Conservation (phyloP, 768 basidiomycete species). For the Phylloporus sp. region DNA sequence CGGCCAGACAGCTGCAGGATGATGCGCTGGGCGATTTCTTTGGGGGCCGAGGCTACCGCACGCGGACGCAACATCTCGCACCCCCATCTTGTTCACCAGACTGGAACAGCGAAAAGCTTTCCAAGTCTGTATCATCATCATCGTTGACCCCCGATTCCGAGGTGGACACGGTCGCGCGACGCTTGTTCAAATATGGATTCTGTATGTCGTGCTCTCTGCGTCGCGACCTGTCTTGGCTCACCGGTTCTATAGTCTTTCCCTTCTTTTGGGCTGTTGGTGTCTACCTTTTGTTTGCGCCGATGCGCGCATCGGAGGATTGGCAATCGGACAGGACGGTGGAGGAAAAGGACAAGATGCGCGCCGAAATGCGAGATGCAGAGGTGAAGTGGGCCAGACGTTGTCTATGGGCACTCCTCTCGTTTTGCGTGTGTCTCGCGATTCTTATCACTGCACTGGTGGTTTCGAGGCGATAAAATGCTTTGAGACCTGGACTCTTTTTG, state of each 20-base stretch:
- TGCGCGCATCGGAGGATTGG: constrained; percentile 49
- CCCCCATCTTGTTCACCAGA: constrained; percentile 45
- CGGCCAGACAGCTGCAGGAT: constrained; percentile 25
- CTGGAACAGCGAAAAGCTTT: constrained; percentile 30
- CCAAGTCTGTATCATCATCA: constrained; percentile 19
- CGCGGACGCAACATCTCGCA: constrained; percentile 19
- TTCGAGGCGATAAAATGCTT: constrained; percentile 19
- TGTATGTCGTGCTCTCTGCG: constrained; percentile 32
- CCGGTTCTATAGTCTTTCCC: constrained; percentile 44
- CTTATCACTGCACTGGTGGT: constrained; percentile 22
- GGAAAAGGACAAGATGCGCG: constrained; percentile 44
- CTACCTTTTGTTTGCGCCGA: constrained; percentile 49
- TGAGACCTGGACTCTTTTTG: constrained; percentile 2
- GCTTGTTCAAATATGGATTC: constrained; percentile 61
- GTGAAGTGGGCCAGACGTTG: constrained; percentile 55
- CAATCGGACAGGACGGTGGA: constrained; percentile 51
- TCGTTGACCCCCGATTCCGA: constrained; percentile 40
- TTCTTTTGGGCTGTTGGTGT: constrained; percentile 58
- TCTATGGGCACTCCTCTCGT: constrained; percentile 46
- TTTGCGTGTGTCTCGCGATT: constrained; percentile 37
- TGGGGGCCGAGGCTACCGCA: constrained; percentile 24
- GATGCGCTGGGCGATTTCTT: constrained; percentile 31
- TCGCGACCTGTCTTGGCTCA: background rate
- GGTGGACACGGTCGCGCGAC: constrained; percentile 52
- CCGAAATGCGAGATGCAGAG: constrained; percentile 44